These are phyloP conservation scores for Biscogniauxia mediterranea DNA, from an alignment of 2,329 filamentous ascomycete genomes.

Conservation along the genomic window DNA sequence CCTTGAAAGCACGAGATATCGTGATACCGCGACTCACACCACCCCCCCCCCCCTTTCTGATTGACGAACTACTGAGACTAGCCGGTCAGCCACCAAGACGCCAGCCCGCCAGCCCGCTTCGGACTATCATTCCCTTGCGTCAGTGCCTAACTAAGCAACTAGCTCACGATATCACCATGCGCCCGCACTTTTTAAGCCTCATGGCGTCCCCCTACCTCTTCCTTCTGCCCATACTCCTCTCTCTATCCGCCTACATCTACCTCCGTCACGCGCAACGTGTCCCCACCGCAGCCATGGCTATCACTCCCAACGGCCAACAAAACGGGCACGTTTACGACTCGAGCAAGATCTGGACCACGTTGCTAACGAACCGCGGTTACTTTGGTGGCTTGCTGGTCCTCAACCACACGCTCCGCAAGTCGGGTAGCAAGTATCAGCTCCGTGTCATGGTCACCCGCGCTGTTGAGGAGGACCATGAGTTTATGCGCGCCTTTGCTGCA, in stretches of 20 bases:
- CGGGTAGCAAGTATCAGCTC: constrained; percentile 29
- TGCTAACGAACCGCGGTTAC: constrained; percentile 33
- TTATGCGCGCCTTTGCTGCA: constrained; percentile 33
- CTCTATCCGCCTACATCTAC: not conserved
- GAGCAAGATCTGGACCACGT: constrained; percentile 34
- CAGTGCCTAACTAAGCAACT: too few species aligned
- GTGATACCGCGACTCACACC: not conserved
- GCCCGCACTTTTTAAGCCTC: not conserved
- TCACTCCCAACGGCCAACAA: not conserved
- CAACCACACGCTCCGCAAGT: constrained; percentile 30
- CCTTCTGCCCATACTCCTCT: not conserved
- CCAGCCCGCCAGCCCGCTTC: not conserved
- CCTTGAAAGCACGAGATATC: not conserved
- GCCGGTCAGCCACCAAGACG: not conserved
- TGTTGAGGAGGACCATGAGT: constrained; percentile 34
- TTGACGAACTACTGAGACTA: too few species aligned
- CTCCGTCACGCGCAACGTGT: not conserved
- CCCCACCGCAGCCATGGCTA: not conserved
- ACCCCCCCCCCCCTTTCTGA: too few species aligned
- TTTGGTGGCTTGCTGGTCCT: constrained; percentile 32
- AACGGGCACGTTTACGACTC: constrained; percentile 23
- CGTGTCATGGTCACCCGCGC: constrained; percentile 34
- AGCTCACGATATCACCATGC: not conserved
- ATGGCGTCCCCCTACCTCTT: not conserved
- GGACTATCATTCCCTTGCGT: not conserved